Evolutionary conservation across 331 rosid genomes (phyloP), one percentile per base, ranked within the genome.

Genomic region (Spiraea crenata): DNA sequence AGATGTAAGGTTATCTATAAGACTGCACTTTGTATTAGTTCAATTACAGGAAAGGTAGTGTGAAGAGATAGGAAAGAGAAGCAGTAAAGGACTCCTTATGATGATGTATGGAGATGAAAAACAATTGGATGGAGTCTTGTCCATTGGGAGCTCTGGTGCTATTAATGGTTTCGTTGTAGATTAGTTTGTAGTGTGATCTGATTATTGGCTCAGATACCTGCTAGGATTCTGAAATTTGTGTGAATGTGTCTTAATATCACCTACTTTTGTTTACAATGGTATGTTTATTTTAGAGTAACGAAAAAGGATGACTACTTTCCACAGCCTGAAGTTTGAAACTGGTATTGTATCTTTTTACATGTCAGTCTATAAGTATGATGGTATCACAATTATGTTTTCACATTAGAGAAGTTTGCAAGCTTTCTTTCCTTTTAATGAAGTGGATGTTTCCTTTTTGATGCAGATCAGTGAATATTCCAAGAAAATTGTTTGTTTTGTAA

Each of bases 381-480:
- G n/a, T n/a, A 7, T 8, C 9, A 20, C 14, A 55, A 5, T 39
- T 61, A 16, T 16, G 47, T 38, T 38, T 44, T 15, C 9, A 3
- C 6, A 52, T 52, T 51, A 25, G 12, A 45, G 16, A 16, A 52
- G 49, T 67, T 75, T 41, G 48, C 44, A 10, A 16, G 48, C 48
- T 76, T 54, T 15, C 46, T 64, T 63, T 72, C 17, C 69, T 42
- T 71, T 63, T 79, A 39, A 70, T 69, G 25, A 57, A 47, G 38
- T 25, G 40, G 45, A 47, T 59, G 58, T 79, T 63, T 46, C 67
- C 56, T 39, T 71, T 71, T 79, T 77, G 72, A 63, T 60, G 65
- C 95, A 93, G 99, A 93, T 93, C 74, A 91, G 96, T 79, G 92
- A 85, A 71, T 89, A 84, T 77, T 87, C 99, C 37, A 87, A 89